These are phyloP conservation scores for Chlamydomonas sphaeroides DNA, from an alignment of 139 green algal species.

Conservation along the genomic window DNA sequence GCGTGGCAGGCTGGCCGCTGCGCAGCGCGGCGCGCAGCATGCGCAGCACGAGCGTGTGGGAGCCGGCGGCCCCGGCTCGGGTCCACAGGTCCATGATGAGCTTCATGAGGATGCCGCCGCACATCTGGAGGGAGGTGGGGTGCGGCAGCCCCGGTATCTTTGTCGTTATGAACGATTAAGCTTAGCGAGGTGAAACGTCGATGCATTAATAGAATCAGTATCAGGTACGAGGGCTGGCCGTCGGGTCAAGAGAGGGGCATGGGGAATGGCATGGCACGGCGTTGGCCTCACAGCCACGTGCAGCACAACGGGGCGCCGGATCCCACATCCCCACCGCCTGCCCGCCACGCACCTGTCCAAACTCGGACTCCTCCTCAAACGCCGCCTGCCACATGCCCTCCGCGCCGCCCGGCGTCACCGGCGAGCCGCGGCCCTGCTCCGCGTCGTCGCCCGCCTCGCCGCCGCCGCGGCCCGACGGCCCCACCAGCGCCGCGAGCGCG, in stretches of 20 bases:
- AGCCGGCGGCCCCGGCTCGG: slow-evolving; percentile 44
- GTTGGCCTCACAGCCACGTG: no score
- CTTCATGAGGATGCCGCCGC: slow-evolving; percentile 73
- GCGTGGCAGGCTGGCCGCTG: slow-evolving; percentile 5
- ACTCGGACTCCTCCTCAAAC: slow-evolving; percentile 36
- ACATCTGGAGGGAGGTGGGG: slow-evolving; percentile 44
- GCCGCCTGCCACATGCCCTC: slow-evolving; percentile 37
- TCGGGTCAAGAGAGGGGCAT: no score
- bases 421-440: neutral
- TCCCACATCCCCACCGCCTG: no score
- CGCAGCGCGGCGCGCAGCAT: slow-evolving; percentile 73
- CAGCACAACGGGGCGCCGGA: no score
- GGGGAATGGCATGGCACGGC: no score
- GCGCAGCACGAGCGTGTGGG: slow-evolving; percentile 71
- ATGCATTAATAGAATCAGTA: no score
- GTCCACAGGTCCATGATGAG: slow-evolving; percentile 80
- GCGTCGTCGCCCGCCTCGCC: neutral
- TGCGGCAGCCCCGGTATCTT: no score
- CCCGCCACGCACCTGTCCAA: slow-evolving; percentile 45
- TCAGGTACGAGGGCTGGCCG: no score
- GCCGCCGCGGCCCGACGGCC: neutral
- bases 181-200: no score
- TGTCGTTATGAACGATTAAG: no score
- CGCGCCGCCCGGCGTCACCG: neutral
- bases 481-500: slow-evolving; percentile 5